Evolutionary conservation across 805 yeast species (phyloP).

Genomic region (Grigorovia yakushimaensis): DNA sequence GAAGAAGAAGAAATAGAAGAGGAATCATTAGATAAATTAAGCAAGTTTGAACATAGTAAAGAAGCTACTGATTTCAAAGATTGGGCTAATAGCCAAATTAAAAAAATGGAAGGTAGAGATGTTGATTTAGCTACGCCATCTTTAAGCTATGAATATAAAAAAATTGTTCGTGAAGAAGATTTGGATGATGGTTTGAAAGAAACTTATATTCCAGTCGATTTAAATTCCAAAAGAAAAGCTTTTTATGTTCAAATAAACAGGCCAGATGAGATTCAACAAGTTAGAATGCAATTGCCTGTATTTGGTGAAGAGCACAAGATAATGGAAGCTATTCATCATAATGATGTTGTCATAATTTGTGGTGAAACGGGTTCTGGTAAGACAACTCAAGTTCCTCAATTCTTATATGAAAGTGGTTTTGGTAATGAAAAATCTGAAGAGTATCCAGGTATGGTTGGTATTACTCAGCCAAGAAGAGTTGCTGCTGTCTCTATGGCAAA

Average conservation of each 20-base stretch:
- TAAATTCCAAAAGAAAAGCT: slow-evolving; percentile 42
- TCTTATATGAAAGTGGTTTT: slow-evolving; percentile 85
- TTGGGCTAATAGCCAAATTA: slow-evolving; percentile 78
- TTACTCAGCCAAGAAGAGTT: slow-evolving; percentile 92
- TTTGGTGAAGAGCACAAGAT: slow-evolving; percentile 82
- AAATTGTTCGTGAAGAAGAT: slow-evolving; percentile 60
- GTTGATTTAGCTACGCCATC: slow-evolving; percentile 44
- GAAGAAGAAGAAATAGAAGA: slow-evolving; percentile 15
- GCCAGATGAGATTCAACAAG: slow-evolving; percentile 52
- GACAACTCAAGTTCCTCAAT: slow-evolving; percentile 97
- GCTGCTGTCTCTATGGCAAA: slow-evolving; percentile 89
- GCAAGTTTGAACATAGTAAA: slow-evolving; percentile 24
- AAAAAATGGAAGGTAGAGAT: slow-evolving; percentile 52
- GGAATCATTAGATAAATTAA: slow-evolving; percentile 14
- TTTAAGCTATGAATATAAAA: slow-evolving; percentile 41
- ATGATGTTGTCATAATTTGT: slow-evolving; percentile 82
- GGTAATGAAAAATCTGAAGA: slow-evolving; percentile 48
- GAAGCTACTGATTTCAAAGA: slow-evolving; percentile 63
- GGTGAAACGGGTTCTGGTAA: slow-evolving; percentile 99
- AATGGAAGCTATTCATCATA: slow-evolving; percentile 92
- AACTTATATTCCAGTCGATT: slow-evolving; percentile 52
- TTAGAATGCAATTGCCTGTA: slow-evolving; percentile 73
- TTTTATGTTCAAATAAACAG: slow-evolving; percentile 61
- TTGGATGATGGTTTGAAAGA: slow-evolving; percentile 58
- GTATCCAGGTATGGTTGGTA: slow-evolving; percentile 89